Evolutionary conservation across 169 alveolate genomes (phyloP).

Genomic region (Eimeria maxima): DNA sequence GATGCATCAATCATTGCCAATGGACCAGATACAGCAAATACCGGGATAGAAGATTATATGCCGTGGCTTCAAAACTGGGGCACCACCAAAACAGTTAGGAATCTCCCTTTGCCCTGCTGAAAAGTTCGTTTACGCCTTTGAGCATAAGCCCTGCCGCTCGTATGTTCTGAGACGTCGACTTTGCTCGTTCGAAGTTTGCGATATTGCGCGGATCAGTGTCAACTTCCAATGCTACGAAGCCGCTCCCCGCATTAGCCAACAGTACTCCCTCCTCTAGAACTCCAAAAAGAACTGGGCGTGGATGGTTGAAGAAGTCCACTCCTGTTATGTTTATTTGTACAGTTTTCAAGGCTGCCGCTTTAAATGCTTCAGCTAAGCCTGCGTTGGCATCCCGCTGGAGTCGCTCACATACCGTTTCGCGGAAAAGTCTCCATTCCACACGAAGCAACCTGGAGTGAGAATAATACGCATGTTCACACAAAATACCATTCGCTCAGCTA

Average conservation of each 20-base stretch:
- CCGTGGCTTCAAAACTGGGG: not conserved
- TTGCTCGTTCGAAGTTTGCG: constrained; percentile 42
- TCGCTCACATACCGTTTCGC: constrained; percentile 54
- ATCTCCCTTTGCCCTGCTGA: not conserved
- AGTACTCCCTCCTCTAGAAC: constrained; percentile 23
- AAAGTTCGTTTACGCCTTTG: constrained; percentile 1
- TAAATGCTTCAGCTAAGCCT: not conserved
- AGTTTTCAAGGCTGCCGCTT: not conserved
- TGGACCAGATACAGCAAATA: not conserved
- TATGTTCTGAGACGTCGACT: not conserved
- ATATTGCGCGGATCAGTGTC: constrained; percentile 47
- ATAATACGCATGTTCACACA: no score
- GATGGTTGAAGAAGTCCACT: constrained; percentile 48
- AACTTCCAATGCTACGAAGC: constrained; percentile 11
- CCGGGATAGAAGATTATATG: not conserved
- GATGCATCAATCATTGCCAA: not conserved
- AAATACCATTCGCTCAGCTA: not conserved
- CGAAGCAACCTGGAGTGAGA: constrained; percentile 22
- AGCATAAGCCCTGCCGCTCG: constrained; percentile 40
- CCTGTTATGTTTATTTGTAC: constrained; percentile 37
- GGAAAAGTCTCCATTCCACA: constrained; percentile 18
- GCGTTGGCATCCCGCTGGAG: constrained; percentile 20
- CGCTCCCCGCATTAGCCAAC: constrained; percentile 4
- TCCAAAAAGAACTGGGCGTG: constrained; percentile 56
- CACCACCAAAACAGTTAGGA: not conserved